Conservation (phyloP, 768 basidiomycete genomes). For the Megacollybia marginata region DNA sequence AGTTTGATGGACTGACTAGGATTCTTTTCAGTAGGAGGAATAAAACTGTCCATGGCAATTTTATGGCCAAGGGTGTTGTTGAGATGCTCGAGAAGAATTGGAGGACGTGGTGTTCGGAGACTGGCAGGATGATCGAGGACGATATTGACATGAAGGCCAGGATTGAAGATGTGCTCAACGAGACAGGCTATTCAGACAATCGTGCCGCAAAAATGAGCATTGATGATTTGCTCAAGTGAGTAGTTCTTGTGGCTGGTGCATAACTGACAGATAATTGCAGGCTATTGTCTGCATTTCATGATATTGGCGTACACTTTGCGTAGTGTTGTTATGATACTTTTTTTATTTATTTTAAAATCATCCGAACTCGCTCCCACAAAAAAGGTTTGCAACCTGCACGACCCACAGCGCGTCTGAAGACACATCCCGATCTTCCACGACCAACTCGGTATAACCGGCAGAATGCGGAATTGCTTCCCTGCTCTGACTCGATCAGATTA, state of each 20-base stretch:
- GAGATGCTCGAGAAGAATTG: conserved; percentile 93
- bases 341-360: too few relatives aligned
- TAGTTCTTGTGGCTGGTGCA: conserved; percentile 3
- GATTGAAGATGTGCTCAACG: conserved; percentile 66
- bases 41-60: conserved; percentile 84
- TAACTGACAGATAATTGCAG: conserved; percentile 25
- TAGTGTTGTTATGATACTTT: too few relatives aligned
- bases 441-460: conserved; percentile 84
- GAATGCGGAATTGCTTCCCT: conserved; percentile 94
- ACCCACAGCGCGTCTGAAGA: conserved; percentile 79
- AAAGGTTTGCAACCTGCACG: conserved; percentile 79
- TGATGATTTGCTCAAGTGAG: conserved; percentile 84
- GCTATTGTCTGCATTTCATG: conserved; percentile 66
- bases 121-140: conserved; percentile 68
- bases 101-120: conserved; percentile 85
- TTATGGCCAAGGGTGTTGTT: conserved; percentile 89
- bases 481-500: conserved; percentile 79
- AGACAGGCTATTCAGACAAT: conserved; percentile 66
- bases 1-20: conserved; percentile 92
- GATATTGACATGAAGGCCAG: conserved; percentile 60
- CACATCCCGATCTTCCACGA: conserved; percentile 84
- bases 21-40: conserved; percentile 88
- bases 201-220: conserved; percentile 92
- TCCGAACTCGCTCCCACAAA: too few relatives aligned
- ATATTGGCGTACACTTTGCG: conserved; percentile 68